Evolutionary conservation across 805 yeast genomes (phyloP).

Genomic region (Cyberlindnera sargentensis): DNA sequence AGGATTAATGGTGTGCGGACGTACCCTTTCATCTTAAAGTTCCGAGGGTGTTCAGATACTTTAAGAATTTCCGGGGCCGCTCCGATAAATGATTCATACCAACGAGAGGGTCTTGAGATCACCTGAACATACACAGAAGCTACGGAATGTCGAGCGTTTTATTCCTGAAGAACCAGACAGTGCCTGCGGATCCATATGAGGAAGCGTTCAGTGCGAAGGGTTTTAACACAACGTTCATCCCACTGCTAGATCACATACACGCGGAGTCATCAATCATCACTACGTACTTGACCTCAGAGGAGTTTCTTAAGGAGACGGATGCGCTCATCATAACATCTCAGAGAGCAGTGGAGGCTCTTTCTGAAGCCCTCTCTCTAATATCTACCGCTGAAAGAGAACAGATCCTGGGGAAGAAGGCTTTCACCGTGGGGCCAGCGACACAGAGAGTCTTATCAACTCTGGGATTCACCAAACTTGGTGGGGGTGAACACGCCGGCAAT

Average conservation of each 20-base stretch:
- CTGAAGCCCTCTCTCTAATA: slow-evolving; percentile 30
- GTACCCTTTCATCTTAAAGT: too few species aligned
- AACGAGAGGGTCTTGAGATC: too few species aligned
- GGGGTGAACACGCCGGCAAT: slow-evolving; percentile 76
- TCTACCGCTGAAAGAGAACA: slow-evolving; percentile 11
- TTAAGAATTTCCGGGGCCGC: too few species aligned
- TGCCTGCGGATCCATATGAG: slow-evolving; percentile 62
- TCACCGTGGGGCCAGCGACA: slow-evolving; percentile 93
- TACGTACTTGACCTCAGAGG: slow-evolving; percentile 34
- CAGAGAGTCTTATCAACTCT: slow-evolving; percentile 43
- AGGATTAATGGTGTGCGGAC: too few species aligned
- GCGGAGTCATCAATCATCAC: slow-evolving; percentile 40
- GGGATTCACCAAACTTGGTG: slow-evolving; percentile 65
- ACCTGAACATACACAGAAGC: too few species aligned
- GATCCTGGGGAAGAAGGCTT: slow-evolving; percentile 48
- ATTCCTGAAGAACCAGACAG: slow-evolving; percentile 67
- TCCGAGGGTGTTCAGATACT: too few species aligned
- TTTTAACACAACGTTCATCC: slow-evolving; percentile 52
- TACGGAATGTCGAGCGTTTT: slow-evolving; percentile 2
- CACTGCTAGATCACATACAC: slow-evolving; percentile 63
- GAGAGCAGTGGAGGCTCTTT: slow-evolving; percentile 79
- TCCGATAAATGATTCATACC: too few species aligned
- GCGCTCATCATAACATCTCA: slow-evolving; percentile 81
- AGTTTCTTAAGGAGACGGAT: slow-evolving; percentile 34
- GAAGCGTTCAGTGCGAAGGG: slow-evolving; percentile 30